Evolutionary conservation across 1,284 basidiomycete species (phyloP).

Genomic region (Cryptococcus floricola): DNA sequence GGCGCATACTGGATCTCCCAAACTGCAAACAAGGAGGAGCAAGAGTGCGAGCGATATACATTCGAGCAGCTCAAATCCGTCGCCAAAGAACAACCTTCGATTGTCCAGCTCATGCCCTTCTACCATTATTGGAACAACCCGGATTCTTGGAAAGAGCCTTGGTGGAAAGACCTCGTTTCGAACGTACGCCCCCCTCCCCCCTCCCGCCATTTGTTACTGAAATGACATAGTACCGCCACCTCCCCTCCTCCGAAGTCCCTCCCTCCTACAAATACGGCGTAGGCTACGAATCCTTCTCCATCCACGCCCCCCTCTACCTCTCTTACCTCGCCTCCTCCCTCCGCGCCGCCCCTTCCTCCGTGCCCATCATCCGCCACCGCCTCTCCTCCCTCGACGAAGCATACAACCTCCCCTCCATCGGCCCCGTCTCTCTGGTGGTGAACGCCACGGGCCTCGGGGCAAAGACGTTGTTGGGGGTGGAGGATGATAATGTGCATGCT

Average conservation of each 20-base stretch:
- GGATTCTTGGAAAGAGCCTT: slow-evolving; percentile 43
- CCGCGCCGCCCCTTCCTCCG: slow-evolving; percentile 21
- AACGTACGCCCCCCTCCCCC: slow-evolving; percentile 48
- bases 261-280: slow-evolving; percentile 28
- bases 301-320: slow-evolving; percentile 48
- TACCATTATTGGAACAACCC: slow-evolving; percentile 50
- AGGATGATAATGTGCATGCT: slow-evolving; percentile 68
- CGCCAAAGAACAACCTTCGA: slow-evolving; percentile 49
- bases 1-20: slow-evolving; percentile 67
- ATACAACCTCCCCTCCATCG: slow-evolving; percentile 32
- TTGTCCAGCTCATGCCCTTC: slow-evolving; percentile 51
- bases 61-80: slow-evolving; percentile 53
- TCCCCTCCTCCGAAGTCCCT: slow-evolving; percentile 6
- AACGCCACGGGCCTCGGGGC: slow-evolving; percentile 50
- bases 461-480: slow-evolving; percentile 55
- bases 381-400: slow-evolving; percentile 46
- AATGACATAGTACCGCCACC: slow-evolving; percentile 9
- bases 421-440: slow-evolving; percentile 45
- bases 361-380: slow-evolving; percentile 36
- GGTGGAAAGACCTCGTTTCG: slow-evolving; percentile 57
- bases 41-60: slow-evolving; percentile 37
- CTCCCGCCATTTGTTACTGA: not conserved
- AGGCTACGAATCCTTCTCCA: slow-evolving; percentile 45
- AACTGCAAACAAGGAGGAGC: slow-evolving; percentile 51
- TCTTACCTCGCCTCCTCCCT: slow-evolving; percentile 36